A percentile compares a stretch with the other conserved stretches of the same genome.
These are phyloP conservation scores for Meripilus lineatus DNA, from an alignment of 1,284 basidiomycete genomes.

Conservation along the genomic window DNA sequence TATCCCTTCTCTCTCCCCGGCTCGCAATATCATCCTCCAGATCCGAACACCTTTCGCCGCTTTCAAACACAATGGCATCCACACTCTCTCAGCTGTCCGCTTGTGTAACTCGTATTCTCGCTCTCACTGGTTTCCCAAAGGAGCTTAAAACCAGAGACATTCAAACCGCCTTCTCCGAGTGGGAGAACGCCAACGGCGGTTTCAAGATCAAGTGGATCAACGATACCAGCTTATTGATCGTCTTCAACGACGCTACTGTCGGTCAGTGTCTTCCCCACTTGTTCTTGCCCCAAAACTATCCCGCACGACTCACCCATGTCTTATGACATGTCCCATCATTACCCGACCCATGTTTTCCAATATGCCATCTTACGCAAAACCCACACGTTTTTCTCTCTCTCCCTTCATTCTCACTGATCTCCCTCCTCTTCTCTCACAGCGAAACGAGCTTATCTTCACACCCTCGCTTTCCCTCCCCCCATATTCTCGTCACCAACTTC, in stretches of 20 bases:
- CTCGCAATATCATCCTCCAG: conserved; percentile 9
- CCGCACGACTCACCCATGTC: conserved; percentile 1
- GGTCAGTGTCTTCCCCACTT: conserved; percentile 47
- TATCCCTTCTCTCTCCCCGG: neutral
- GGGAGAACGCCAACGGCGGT: conserved; percentile 83
- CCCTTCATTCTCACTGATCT: neutral
- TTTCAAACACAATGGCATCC: conserved; percentile 33
- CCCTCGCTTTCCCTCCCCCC: conserved; percentile 78
- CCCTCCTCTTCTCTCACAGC: conserved; percentile 37
- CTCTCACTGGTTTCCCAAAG: conserved; percentile 86
- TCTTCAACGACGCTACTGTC: conserved; percentile 83
- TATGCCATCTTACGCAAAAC: conserved; percentile 9
- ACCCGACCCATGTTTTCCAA: conserved; percentile 8
- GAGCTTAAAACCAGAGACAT: conserved; percentile 98
- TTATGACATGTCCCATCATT: conserved; percentile 6
- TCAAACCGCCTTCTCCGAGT: conserved; percentile 86
- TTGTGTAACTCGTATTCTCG: conserved; percentile 93
- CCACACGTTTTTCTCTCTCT: conserved; percentile 21
- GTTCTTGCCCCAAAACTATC: neutral
- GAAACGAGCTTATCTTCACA: conserved; percentile 91
- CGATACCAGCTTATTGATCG: conserved; percentile 92
- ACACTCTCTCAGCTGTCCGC: conserved; percentile 81
- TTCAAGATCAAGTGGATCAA: conserved; percentile 99
- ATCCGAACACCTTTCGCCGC: conserved; percentile 11
- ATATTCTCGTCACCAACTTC: conserved; percentile 59